phyloP scores from a whole-genome alignment of 495 filamentous ascomycete genomes.

The Neurospora terricola region DNA sequence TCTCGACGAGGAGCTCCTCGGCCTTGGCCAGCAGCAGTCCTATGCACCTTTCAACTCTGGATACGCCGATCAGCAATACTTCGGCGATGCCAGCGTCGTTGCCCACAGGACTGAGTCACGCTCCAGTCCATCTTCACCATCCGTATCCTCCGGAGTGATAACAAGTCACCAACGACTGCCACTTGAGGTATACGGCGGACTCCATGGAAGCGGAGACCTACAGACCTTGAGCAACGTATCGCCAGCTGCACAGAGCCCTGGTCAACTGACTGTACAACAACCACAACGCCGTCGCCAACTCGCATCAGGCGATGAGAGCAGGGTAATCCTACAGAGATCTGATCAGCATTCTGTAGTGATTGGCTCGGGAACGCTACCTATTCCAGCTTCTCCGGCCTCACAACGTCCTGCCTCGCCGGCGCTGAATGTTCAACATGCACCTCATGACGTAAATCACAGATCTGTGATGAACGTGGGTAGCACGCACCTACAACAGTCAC shows the following conservation, averaged over 20 bases:
- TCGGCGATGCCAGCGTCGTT: slow-evolving; percentile 1
- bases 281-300: not conserved
- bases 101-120: slow-evolving; percentile 5
- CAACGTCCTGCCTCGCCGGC: not conserved
- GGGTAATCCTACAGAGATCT: not conserved
- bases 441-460: not conserved
- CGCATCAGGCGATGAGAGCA: not conserved
- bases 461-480: not conserved
- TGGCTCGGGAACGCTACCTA: not conserved
- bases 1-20: slow-evolving; percentile 30
- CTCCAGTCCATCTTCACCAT: slow-evolving; percentile 4
- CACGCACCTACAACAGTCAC: not conserved
- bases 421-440: not conserved
- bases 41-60: not conserved
- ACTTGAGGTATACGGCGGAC: not conserved
- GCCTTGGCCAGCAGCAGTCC: slow-evolving; percentile 7
- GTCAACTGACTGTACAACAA: not conserved
- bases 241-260: not conserved
- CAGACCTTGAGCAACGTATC: not conserved
- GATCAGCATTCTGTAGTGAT: not conserved
- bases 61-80: not conserved
- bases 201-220: not conserved
- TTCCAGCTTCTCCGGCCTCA: not conserved
- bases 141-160: not conserved
- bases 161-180: not conserved